These are phyloP conservation scores for Psilocybe tampanensis DNA, from an alignment of 768 basidiomycete species.

Conservation along the genomic window DNA sequence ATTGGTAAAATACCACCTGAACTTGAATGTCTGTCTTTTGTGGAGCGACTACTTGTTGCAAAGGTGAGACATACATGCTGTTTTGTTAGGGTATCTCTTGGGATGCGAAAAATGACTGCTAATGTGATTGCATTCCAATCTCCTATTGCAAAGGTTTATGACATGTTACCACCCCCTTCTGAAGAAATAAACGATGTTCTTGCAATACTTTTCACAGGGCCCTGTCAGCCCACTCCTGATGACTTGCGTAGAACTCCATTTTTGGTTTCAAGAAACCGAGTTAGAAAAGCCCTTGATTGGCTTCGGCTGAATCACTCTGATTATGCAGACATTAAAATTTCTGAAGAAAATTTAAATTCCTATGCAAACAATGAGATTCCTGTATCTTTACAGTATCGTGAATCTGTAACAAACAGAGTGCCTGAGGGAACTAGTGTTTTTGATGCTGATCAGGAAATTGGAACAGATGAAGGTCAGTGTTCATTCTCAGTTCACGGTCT, in stretches of 20 bases:
- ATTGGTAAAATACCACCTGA: constrained; percentile 14
- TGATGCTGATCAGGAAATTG: constrained; percentile 29
- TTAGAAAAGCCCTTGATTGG: constrained; percentile 33
- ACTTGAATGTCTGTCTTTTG: constrained; percentile 13
- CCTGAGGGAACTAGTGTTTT: constrained; percentile 26
- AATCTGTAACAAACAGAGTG: constrained; percentile 12
- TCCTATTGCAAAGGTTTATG: constrained; percentile 26
- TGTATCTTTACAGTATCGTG: constrained; percentile 17
- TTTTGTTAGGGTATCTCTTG: constrained; percentile 25
- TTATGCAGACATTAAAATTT: constrained; percentile 33
- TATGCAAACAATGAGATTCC: constrained; percentile 27
- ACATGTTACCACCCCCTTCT: constrained; percentile 23
- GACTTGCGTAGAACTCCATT: constrained; percentile 29
- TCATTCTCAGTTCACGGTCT: constrained; percentile 41
- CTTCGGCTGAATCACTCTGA: constrained; percentile 35
- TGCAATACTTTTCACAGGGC: constrained; percentile 37
- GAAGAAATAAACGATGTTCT: constrained; percentile 35
- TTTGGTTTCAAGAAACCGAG: constrained; percentile 28
- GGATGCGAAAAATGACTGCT: constrained; percentile 26
- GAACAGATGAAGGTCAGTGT: constrained; percentile 29
- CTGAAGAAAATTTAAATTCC: constrained; percentile 22
- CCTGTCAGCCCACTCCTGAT: constrained; percentile 25
- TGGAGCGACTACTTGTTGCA: constrained; percentile 29
- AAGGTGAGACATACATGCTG: constrained; percentile 24
- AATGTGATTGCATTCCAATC: constrained; percentile 26